These are phyloP conservation scores for Talaromyces liani DNA, from an alignment of 495 filamentous ascomycete genomes.

Conservation along the genomic window DNA sequence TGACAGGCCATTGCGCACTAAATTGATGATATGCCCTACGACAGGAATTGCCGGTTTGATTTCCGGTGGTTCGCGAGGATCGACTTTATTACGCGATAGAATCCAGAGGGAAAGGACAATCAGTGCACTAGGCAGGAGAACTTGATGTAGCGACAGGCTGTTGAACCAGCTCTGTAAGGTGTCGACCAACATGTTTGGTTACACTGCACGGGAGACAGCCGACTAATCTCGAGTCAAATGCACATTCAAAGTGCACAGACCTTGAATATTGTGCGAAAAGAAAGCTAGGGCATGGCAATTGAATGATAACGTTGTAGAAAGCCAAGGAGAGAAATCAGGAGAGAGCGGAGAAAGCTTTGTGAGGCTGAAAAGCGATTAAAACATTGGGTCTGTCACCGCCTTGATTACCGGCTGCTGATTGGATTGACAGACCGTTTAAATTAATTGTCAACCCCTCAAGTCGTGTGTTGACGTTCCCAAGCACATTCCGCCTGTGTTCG, in stretches of 20 bases:
- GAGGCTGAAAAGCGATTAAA: no score
- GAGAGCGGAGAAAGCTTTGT: no score
- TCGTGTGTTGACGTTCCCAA: no score
- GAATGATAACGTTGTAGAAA: no score
- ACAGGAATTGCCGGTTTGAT: neutral
- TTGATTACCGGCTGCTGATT: no score
- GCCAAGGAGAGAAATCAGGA: no score
- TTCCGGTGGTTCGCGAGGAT: slow-evolving; percentile 1
- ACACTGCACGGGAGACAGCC: neutral
- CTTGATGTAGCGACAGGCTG: neutral
- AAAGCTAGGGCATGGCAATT: no score
- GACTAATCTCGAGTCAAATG: neutral
- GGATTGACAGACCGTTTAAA: no score
- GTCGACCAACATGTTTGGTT: neutral
- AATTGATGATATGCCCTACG: neutral
- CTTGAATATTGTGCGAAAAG: no score
- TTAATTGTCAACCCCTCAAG: no score
- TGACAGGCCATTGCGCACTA: neutral
- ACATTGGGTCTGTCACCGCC: no score
- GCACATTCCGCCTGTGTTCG: no score
- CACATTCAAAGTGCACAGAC: neutral
- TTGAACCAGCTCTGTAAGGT: neutral
- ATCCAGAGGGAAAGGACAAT: neutral
- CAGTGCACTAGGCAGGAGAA: neutral
- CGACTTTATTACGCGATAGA: neutral